Evolutionary conservation across 1,284 basidiomycete species (phyloP).

Genomic region (Meripilus lineatus): DNA sequence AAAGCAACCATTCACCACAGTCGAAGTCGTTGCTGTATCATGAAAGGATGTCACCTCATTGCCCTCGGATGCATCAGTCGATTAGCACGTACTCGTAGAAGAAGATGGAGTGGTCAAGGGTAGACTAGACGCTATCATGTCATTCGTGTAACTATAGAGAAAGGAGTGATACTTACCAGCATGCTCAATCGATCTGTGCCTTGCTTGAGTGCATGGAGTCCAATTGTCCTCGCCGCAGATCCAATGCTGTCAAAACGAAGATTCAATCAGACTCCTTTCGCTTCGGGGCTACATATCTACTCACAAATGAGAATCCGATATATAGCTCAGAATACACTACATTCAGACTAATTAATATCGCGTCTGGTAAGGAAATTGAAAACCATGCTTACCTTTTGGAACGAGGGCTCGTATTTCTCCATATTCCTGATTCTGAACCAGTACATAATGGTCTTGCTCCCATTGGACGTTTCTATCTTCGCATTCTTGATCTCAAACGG

Average conservation of each 20-base stretch:
- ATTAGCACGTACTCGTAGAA: constrained; percentile 67
- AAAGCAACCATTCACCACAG: constrained; percentile 76
- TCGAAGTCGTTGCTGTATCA: constrained; percentile 62
- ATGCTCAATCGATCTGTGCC: constrained; percentile 59
- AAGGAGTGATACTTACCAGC: constrained; percentile 45
- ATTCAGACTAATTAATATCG: neutral
- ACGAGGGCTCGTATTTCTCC: constrained; percentile 62
- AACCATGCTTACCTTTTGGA: constrained; percentile 64
- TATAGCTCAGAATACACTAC: constrained; percentile 82
- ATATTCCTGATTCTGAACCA: constrained; percentile 79
- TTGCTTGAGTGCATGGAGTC: constrained; percentile 47
- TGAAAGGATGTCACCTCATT: neutral
- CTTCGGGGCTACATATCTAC: constrained; percentile 19
- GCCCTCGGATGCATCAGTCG: too few relatives aligned
- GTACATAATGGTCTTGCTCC: constrained; percentile 54
- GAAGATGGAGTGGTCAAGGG: constrained; percentile 82
- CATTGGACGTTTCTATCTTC: constrained; percentile 34
- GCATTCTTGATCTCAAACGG: constrained; percentile 66
- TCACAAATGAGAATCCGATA: constrained; percentile 82
- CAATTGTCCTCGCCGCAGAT: constrained; percentile 59
- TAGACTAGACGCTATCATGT: constrained; percentile 45
- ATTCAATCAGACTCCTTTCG: neutral
- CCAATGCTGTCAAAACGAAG: constrained; percentile 50
- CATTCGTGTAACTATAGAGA: constrained; percentile 1
- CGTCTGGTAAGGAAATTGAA: neutral